These are phyloP conservation scores for Millerago galiae DNA, from an alignment of 805 yeast genomes.

Conservation along the genomic window DNA sequence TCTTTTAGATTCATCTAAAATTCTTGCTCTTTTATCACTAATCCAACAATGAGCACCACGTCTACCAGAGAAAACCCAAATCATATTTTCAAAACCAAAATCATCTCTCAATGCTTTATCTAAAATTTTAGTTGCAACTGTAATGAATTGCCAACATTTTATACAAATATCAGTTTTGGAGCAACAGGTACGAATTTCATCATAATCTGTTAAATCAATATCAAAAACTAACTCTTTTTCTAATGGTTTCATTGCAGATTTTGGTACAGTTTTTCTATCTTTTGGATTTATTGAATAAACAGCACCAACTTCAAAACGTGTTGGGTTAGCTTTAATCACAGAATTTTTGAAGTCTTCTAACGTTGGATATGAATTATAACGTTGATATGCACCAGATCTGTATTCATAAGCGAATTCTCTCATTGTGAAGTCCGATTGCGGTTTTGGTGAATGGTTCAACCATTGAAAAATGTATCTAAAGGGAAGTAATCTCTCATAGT, in stretches of 20 bases:
- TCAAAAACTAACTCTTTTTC: constrained; percentile 89
- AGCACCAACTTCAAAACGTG: constrained; percentile 93
- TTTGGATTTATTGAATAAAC: constrained; percentile 84
- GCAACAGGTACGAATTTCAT: constrained; percentile 90
- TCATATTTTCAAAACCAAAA: constrained; percentile 78
- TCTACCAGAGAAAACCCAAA: constrained; percentile 98
- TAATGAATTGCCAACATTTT: constrained; percentile 91
- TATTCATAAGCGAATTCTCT: constrained; percentile 93
- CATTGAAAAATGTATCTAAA: constrained; percentile 77
- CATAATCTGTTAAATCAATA: constrained; percentile 97
- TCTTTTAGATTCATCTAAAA: constrained; percentile 65
- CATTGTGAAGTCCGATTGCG: constrained; percentile 71
- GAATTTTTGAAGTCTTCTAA: constrained; percentile 72
- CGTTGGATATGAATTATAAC: constrained; percentile 71
- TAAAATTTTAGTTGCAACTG: constrained; percentile 72
- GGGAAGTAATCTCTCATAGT: constrained; percentile 68
- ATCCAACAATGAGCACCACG: constrained; percentile 99
- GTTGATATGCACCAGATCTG: constrained; percentile 80
- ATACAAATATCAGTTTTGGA: constrained; percentile 75
- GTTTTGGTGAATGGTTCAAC: constrained; percentile 80
- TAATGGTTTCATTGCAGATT: constrained; percentile 70
- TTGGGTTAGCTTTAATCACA: constrained; percentile 69
- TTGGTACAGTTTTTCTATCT: constrained; percentile 70
- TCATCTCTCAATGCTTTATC: constrained; percentile 72
- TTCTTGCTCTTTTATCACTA: constrained; percentile 77